Percentiles rank a stretch among this genome's conserved stretches.
These are phyloP conservation scores for Psophocarpus tetragonolobus DNA, from an alignment of 306 rosid species.

Conservation along the genomic window DNA sequence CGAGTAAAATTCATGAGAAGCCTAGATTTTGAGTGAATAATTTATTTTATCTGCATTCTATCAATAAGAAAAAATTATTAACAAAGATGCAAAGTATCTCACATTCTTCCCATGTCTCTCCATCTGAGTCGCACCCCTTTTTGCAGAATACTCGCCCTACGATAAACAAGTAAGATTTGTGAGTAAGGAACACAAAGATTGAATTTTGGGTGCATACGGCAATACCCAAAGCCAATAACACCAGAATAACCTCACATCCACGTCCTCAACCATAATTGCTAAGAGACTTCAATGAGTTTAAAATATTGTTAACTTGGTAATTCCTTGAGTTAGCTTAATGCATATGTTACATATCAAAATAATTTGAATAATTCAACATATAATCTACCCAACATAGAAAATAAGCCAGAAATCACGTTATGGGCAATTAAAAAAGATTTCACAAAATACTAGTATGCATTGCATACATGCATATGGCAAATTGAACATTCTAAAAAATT, in stretches of 20 bases:
- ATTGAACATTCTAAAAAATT: neutral
- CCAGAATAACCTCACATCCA: neutral
- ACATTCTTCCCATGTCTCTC: conserved; percentile 89
- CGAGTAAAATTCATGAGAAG: neutral
- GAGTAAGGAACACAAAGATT: neutral
- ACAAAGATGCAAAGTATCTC: conserved; percentile 38
- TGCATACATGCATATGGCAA: neutral
- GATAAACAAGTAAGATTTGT: conserved; percentile 23
- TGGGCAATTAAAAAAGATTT: conserved; percentile 1
- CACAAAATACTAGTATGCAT: neutral
- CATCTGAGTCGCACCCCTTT: conserved; percentile 82
- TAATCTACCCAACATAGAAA: neutral
- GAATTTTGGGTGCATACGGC: neutral
- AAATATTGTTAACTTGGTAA: too few relatives aligned
- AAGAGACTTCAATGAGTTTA: neutral
- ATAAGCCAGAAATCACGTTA: neutral
- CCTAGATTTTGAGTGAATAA: neutral
- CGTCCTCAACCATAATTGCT: neutral
- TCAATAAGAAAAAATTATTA: neutral
- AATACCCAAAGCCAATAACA: neutral
- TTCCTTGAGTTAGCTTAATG: neutral
- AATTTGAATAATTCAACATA: conserved; percentile 3
- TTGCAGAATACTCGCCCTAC: conserved; percentile 97
- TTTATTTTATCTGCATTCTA: neutral
- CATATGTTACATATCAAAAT: neutral